Evolutionary conservation across 208 protist species (phyloP), one percentile per base, ranked within the genome.

Genomic region (Acanthamoeba culbertsoni): DNA sequence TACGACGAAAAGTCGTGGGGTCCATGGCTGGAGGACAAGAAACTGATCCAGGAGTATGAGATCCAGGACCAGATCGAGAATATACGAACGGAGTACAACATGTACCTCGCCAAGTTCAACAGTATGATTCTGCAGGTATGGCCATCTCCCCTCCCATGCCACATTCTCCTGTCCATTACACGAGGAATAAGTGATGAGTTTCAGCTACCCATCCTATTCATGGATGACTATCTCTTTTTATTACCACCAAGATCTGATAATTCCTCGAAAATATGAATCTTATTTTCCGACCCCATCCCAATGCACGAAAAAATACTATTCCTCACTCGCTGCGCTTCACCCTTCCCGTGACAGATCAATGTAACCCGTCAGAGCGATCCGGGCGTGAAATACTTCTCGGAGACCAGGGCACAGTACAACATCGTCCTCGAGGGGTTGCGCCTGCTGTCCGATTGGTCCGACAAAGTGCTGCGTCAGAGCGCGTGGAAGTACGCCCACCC

Each of bases 401-500:
- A 0, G 86, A 51, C 35, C 16, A 88, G n/a, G 45, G 62, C n/a
- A 16, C 18, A 88, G 16, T 40, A 73, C 26, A 16, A 55, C 16
- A 3, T 89, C 42, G 53, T 94, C 3, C 62, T 95, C 23, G 26
- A 84, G 20, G 95, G 96, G 57, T 45, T 97, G n/a, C 63, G 43
- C 42, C 77, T 94, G 18, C 77, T 97, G 20, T 94, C 94, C 4
- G 73, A 94, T n/a, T 97, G 95, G 96, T 96, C 94, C 2, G 71
- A 75, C 12, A 14, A 35, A 28, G 75, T 97, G n/a, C 45, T 96
- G 5, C 90, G 95, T 71, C 95, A 97, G 94, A 73, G 40, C 65
- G 96, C 95, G 26, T 98, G 96, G 96, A 98, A 98, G 79, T 97
- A 96, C 33, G 48, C 93, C 37, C 65, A 96, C 37, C 96, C 97